Conservation (phyloP, 2,329 filamentous ascomycete genomes). For the Microdochium nivale region DNA sequence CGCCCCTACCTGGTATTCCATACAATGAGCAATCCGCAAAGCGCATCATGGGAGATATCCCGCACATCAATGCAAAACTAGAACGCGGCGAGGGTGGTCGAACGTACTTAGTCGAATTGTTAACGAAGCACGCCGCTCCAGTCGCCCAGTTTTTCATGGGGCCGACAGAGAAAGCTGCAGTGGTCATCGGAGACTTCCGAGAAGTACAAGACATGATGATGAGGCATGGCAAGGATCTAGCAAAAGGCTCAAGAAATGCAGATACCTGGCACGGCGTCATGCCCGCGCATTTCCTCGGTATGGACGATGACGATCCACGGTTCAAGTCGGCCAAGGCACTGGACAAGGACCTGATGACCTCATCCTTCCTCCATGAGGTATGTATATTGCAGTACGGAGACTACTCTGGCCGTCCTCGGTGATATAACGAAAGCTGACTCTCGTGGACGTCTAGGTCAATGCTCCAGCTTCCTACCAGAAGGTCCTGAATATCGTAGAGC, state of each 20-base stretch:
- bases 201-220: conserved; percentile 7
- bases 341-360: conserved; percentile 4
- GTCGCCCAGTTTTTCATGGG: conserved; percentile 8
- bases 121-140: conserved; percentile 2
- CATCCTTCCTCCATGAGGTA: conserved; percentile 1
- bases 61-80: conserved; percentile 1
- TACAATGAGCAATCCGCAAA: conserved; percentile 4
- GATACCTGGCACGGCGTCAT: conserved; percentile 1
- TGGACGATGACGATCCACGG: not conserved
- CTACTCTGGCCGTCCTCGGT: not conserved
- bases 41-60: conserved; percentile 6
- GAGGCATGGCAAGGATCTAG: conserved; percentile 7
- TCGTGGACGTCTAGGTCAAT: not conserved
- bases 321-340: conserved; percentile 1
- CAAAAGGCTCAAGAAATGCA: not conserved
- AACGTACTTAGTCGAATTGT: conserved; percentile 3
- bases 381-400: not conserved
- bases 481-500: not conserved
- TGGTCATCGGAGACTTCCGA: conserved; percentile 6
- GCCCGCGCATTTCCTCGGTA: conserved; percentile 2
- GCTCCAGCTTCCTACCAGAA: conserved; percentile 2
- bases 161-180: conserved; percentile 4
- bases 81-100: conserved; percentile 3
- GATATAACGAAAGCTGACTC: not conserved
- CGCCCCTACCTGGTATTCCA: conserved; percentile 8